Evolutionary conservation across 2,329 filamentous ascomycete genomes (phyloP).

Genomic region (Septoria linicola): DNA sequence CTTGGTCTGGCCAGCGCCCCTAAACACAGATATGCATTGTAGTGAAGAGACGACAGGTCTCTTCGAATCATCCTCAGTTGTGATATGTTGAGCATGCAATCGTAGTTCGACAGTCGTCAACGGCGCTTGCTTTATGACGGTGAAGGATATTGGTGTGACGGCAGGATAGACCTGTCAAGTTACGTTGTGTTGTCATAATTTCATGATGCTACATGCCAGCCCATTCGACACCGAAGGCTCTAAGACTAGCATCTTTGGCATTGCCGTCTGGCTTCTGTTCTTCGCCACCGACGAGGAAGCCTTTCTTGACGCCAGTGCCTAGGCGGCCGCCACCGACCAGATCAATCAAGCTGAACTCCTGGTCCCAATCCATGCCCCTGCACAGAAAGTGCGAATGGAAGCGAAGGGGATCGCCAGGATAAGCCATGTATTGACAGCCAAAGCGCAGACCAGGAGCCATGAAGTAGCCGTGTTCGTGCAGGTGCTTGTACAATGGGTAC

Average conservation of each 20-base stretch:
- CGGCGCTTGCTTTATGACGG: too few species aligned
- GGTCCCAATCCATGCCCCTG: conserved; percentile 80
- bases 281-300: conserved; percentile 78
- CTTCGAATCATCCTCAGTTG: too few species aligned
- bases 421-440: conserved; percentile 90
- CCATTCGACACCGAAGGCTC: conserved; percentile 88
- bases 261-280: conserved; percentile 38
- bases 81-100: too few species aligned
- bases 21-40: too few species aligned
- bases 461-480: conserved; percentile 79
- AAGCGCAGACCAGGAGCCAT: conserved; percentile 91
- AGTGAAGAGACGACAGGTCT: too few species aligned
- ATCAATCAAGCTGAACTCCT: conserved; percentile 80
- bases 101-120: too few species aligned
- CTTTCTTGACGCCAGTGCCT: conserved; percentile 95
- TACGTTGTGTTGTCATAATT: neutral
- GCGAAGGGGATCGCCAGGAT: conserved; percentile 88
- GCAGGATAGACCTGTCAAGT: too few species aligned
- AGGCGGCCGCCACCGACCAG: conserved; percentile 82
- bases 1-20: too few species aligned
- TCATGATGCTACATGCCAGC: conserved; percentile 71
- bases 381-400: conserved; percentile 95
- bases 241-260: conserved; percentile 46
- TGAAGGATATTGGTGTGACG: too few species aligned
- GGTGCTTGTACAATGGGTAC: conserved; percentile 75